Base-by-base conservation (phyloP, 2,329 filamentous ascomycete genomes). In the Penicillium verrucosum region DNA sequence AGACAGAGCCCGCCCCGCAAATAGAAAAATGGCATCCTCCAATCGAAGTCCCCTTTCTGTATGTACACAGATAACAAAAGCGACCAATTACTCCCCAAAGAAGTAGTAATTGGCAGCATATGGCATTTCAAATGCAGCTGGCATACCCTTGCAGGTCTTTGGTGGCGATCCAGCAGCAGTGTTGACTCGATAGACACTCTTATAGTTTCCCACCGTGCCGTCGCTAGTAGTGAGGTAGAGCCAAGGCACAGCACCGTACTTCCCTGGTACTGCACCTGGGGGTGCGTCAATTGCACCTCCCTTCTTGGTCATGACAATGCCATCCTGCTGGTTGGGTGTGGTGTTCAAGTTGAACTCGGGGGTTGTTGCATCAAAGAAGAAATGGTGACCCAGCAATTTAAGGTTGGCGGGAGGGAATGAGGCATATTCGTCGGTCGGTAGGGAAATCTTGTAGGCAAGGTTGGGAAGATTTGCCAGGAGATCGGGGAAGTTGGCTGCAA, bases 91-190 rank as follows among this genome's bases (percentile, higher is more conserved):
- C 51, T 62, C 64, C 12, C 66, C 73, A 68, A 68, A 83, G 60
- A 81, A 88, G 87, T 83, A 87, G 66, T 90, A 97, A 82, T 92
- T 84, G 41, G 92, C 86, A 32, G 89, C 81, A 75, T 97, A 97
- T 68, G 92, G 80, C 14, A 96, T 84, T 60, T 87, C 78, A 64
- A 97, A 92, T 1, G 75, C 69, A 11, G 81, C 78, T 0, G 80
- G 72, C 79, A 85, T 80, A 11, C 85, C 89, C 34, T 82, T 72
- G 71, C 93, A 97, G 0, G 85, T 89, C 27, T 82, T 78, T 0
- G 92, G 92, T 2, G 91, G 77, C 45, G 82, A 84, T 11, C 93
- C 93, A 27, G 92, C 92, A 0, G 88, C 91, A 11, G 93, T 97
- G 67, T 89, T 82, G 43, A 97, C 77, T 12, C 93, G 84, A 76